Base-by-base conservation (phyloP, 345 rosid genomes). In the Sonneratia alba region DNA sequence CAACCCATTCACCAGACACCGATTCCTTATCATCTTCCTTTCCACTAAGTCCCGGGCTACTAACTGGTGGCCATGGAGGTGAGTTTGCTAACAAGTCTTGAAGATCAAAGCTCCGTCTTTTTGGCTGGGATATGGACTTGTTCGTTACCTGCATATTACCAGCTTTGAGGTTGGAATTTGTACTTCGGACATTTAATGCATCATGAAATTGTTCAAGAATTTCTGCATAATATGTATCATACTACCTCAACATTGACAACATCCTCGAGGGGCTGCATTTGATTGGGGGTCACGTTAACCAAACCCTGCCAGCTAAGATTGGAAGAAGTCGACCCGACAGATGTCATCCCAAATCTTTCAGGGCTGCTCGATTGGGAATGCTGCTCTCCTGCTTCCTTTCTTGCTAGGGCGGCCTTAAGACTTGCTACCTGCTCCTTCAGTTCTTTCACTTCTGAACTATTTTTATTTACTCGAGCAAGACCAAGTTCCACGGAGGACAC, bases 401-500 rank as follows among this genome's bases (percentile, higher is more conserved):
- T 86, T 47, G 85, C 89, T 72, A 87, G 77, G 73, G 97, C 92
- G 71, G 86, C 79, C 82, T 88, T 91, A 66, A 90, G 90, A 76
- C 77, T 82, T 65, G 90, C 87, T 68, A 91, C 97, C 87, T 90
- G 96, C 81, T 90, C 97, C 83, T 87, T 95, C 37, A 92, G 92
- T 74, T 95, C 96, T 78, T 87, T 95, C 80, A 90, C 89, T 57
- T 95, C 97, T 71, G 88, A 42, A 70, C 79, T 74, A 36, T 87
- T 97, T 82, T 85, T 92, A 83, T 92, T 95, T 51, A 89, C 96
- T 81, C 83, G 87, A 78, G 99, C 97, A 66, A 91, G 89, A 74
- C 99, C 99, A 53, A 95, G 92, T 83, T 95, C 98, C n/a, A 95
- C 83, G 16, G 91, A 89, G 51, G 94, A 91, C 11, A 95, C 99